Conservation (phyloP, 768 basidiomycete genomes). For the Cantharellus anzutake region DNA sequence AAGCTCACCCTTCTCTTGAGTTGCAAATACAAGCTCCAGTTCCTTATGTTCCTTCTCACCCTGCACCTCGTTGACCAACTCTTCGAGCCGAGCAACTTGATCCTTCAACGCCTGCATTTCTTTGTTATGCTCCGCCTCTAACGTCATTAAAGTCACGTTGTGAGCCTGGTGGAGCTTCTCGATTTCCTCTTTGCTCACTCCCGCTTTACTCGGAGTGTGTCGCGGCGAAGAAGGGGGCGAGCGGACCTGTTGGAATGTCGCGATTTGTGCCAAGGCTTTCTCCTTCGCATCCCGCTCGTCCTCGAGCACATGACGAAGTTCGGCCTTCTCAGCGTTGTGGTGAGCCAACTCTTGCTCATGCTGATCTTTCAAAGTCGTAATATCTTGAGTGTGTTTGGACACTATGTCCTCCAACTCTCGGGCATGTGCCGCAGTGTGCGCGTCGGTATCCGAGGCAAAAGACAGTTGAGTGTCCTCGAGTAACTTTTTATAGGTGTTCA, state of each 20-base stretch:
- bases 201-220: conserved; percentile 28
- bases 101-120: conserved; percentile 31
- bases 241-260: conserved; percentile 23
- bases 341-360: conserved; percentile 45
- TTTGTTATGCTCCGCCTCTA: conserved; percentile 49
- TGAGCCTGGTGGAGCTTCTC: conserved; percentile 68
- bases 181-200: conserved; percentile 58
- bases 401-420: conserved; percentile 64
- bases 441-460: conserved; percentile 22
- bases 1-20: conserved; percentile 60
- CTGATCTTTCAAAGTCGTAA: conserved; percentile 32
- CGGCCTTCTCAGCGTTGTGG: conserved; percentile 43
- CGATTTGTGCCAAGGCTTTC: conserved; percentile 25
- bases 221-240: conserved; percentile 18
- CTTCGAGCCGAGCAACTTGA: conserved; percentile 33
- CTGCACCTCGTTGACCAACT: conserved; percentile 32
- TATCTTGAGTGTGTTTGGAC: conserved; percentile 47
- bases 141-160: conserved; percentile 56
- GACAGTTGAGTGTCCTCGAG: conserved; percentile 51
- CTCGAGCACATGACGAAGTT: conserved; percentile 53
- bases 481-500: conserved; percentile 42
- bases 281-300: conserved; percentile 51
- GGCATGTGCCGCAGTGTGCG: conserved; percentile 48
- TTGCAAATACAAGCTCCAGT: conserved; percentile 68
- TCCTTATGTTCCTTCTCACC: conserved; percentile 45